phyloP scores from a whole-genome alignment of 2,329 filamentous ascomycete genomes.

The Stachybotrys elegans region DNA sequence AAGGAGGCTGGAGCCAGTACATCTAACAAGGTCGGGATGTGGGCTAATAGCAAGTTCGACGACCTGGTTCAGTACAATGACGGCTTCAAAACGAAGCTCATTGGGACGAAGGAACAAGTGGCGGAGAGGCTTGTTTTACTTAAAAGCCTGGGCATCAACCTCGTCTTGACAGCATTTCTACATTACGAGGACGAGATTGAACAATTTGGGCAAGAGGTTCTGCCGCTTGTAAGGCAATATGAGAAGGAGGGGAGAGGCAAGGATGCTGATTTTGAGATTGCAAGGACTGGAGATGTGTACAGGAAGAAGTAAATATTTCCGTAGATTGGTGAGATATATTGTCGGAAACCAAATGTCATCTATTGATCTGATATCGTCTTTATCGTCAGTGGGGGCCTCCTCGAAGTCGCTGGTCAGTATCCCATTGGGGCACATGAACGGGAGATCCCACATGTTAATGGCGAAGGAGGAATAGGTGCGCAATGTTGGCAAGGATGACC shows the following conservation, averaged over 20 bases:
- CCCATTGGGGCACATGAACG: too few relatives aligned
- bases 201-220: not conserved
- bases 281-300: not conserved
- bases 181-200: constrained; percentile 47
- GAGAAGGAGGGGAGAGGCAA: not conserved
- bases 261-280: not conserved
- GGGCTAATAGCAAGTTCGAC: constrained; percentile 45
- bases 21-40: constrained; percentile 45
- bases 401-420: too few relatives aligned
- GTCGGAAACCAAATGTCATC: too few relatives aligned
- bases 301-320: not conserved
- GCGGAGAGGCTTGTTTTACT: constrained; percentile 37
- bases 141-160: not conserved
- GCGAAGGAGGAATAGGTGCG: too few relatives aligned
- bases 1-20: constrained; percentile 44
- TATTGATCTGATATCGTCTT: too few relatives aligned
- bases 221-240: not conserved
- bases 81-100: constrained; percentile 50
- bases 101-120: constrained; percentile 46
- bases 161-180: constrained; percentile 31
- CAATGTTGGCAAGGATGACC: too few relatives aligned
- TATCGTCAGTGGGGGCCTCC: too few relatives aligned
- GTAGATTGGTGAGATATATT: too few relatives aligned
- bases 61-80: constrained; percentile 52
- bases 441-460: too few relatives aligned